Conservation (phyloP, 768 basidiomycete genomes). For the Lenzites betulinus region DNA sequence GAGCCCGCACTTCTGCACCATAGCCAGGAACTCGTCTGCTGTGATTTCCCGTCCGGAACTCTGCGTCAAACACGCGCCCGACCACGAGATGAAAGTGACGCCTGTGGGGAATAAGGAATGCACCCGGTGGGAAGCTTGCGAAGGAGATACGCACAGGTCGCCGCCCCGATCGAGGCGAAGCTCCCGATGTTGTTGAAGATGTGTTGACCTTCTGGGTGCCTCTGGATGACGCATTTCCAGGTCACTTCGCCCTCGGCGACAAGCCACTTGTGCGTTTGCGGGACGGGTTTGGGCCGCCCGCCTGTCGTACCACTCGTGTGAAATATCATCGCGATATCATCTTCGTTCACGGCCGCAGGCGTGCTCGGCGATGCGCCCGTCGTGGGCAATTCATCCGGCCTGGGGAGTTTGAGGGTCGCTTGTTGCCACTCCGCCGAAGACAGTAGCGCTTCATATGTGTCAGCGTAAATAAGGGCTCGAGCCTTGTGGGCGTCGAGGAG, state of each 20-base stretch:
- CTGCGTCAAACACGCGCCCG: slow-evolving; percentile 17
- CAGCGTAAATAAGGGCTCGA: slow-evolving; percentile 11
- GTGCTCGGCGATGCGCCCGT: not conserved
- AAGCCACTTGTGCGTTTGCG: slow-evolving; percentile 24
- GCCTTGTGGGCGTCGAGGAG: slow-evolving; percentile 15
- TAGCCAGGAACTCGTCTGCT: slow-evolving; percentile 19
- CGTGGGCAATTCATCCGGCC: not conserved
- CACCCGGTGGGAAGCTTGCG: not conserved
- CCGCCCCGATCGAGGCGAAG: slow-evolving; percentile 21
- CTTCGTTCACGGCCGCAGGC: slow-evolving; percentile 3
- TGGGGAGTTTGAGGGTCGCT: not conserved
- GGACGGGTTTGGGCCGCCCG: slow-evolving; percentile 31
- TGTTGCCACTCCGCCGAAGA: slow-evolving; percentile 3
- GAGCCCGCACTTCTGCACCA: slow-evolving; percentile 22
- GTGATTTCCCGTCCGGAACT: slow-evolving; percentile 20
- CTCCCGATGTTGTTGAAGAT: slow-evolving; percentile 26
- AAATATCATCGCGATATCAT: slow-evolving; percentile 31
- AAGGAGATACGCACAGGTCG: slow-evolving; percentile 6
- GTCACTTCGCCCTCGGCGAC: slow-evolving; percentile 10
- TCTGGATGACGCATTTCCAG: slow-evolving; percentile 19
- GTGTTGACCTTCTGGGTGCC: slow-evolving; percentile 8
- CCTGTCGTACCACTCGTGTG: slow-evolving; percentile 34
- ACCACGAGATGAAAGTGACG: slow-evolving; percentile 12
- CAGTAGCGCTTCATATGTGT: not conserved
- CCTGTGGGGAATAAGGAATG: not conserved